Evolutionary conservation across 23 red algal genomes (phyloP).

Genomic region (Gracilaria gracilis): DNA sequence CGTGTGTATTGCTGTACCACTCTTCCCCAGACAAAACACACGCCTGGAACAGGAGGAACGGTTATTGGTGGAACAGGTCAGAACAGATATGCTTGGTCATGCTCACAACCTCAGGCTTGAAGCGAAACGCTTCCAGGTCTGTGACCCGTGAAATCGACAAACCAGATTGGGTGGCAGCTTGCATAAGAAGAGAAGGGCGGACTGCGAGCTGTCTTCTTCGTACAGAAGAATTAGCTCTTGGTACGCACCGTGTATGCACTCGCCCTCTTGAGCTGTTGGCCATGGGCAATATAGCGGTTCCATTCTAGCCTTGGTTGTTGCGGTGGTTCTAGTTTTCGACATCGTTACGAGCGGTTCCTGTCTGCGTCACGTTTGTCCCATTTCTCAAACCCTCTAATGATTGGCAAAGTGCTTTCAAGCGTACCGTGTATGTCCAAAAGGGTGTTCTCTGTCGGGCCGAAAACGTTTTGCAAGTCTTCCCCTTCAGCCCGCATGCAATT

Average conservation of each 20-base stretch:
- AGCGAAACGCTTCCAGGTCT: not conserved
- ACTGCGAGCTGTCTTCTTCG: not conserved
- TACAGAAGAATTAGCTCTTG: not conserved
- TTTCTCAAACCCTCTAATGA: constrained; percentile 29
- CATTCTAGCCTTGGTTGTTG: not conserved
- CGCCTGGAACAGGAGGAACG: not conserved
- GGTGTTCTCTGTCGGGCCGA: not conserved
- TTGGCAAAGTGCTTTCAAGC: not conserved
- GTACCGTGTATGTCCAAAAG: not conserved
- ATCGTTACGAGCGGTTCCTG: not conserved
- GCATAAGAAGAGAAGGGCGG: not conserved
- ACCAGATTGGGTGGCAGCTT: not conserved
- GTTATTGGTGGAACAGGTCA: not conserved
- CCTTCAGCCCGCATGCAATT: constrained; percentile 1
- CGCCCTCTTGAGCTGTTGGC: not conserved
- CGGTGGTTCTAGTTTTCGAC: not conserved
- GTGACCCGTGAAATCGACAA: not conserved
- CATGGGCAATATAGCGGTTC: not conserved
- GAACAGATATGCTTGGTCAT: not conserved
- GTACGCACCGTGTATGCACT: constrained; percentile 1
- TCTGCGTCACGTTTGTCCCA: constrained; percentile 13
- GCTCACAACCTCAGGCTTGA: constrained; percentile 1
- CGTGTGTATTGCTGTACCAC: too few species aligned
- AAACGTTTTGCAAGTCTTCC: not conserved
- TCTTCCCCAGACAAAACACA: not conserved